These are phyloP conservation scores for Iris macrosiphon DNA, from an alignment of 106 monocot species.

Conservation along the genomic window DNA sequence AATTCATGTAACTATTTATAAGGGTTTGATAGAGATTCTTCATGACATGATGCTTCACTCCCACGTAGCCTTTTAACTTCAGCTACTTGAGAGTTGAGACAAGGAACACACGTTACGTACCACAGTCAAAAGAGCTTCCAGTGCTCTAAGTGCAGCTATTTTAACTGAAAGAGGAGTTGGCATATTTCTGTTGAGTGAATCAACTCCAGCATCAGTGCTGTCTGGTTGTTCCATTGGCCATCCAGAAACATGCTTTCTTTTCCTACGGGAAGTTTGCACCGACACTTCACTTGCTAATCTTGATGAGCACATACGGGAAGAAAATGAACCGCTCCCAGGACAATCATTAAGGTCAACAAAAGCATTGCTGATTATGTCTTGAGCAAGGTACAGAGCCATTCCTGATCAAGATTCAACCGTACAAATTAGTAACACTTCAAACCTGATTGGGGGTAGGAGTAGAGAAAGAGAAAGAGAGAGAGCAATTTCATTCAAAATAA, in stretches of 20 bases:
- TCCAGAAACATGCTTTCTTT: conserved; percentile 51
- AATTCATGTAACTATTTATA: no score
- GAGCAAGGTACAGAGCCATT: conserved; percentile 50
- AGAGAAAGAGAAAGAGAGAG: no score
- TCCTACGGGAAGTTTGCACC: conserved; percentile 23
- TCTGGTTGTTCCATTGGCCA: conserved; percentile 17
- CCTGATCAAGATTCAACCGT: conserved; percentile 46
- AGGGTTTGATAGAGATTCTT: no score
- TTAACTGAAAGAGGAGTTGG: conserved; percentile 47
- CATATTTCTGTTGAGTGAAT: conserved; percentile 9
- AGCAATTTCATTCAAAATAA: neutral
- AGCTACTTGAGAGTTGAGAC: no score
- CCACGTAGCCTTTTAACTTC: no score
- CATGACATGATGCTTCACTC: no score
- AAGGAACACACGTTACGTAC: no score
- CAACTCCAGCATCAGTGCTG: conserved; percentile 12
- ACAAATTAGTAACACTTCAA: conserved; percentile 26
- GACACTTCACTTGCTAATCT: conserved; percentile 10
- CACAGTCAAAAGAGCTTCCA: conserved; percentile 78
- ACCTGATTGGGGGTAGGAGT: neutral
- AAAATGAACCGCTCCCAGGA: conserved; percentile 3
- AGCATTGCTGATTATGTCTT: conserved; percentile 57
- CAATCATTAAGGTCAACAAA: conserved; percentile 44
- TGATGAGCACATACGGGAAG: conserved; percentile 9
- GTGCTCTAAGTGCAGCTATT: conserved; percentile 63